A percentile compares a stretch with the other conserved stretches of the same genome.
Evolutionary conservation across 805 yeast genomes (phyloP).

Genomic region (Myxozyma mucilagina): DNA sequence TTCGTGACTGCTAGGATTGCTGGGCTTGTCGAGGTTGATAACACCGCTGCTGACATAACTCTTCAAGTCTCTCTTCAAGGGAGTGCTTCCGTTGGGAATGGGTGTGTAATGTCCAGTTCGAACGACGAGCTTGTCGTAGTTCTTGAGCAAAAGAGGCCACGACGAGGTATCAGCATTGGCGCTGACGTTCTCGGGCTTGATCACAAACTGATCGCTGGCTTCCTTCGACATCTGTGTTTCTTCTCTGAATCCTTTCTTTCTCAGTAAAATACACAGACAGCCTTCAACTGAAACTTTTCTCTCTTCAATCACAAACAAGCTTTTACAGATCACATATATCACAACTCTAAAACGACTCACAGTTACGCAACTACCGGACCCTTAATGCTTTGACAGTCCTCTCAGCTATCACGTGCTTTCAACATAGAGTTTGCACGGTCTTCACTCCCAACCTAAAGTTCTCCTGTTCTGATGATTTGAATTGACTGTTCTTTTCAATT

Average conservation of each 20-base stretch:
- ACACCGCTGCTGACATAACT: slow-evolving; percentile 92
- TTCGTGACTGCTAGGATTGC: slow-evolving; percentile 98
- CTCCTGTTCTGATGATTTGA: background rate
- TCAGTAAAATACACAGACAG: background rate
- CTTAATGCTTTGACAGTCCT: too few relatives aligned
- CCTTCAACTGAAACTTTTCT: too few relatives aligned
- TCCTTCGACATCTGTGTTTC: background rate
- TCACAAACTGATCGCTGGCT: slow-evolving; percentile 15
- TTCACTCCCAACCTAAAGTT: background rate
- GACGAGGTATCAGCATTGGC: slow-evolving; percentile 81
- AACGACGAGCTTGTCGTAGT: slow-evolving; percentile 89
- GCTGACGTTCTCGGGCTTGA: slow-evolving; percentile 31
- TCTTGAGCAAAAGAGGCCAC: slow-evolving; percentile 93
- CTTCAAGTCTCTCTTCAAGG: slow-evolving; percentile 89
- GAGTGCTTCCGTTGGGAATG: slow-evolving; percentile 70
- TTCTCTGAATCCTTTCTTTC: background rate
- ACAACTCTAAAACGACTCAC: too few relatives aligned
- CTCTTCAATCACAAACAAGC: too few relatives aligned
- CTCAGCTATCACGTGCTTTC: too few relatives aligned
- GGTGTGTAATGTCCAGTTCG: slow-evolving; percentile 92
- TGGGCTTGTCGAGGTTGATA: slow-evolving; percentile 95
- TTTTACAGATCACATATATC: too few relatives aligned
- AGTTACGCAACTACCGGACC: too few relatives aligned
- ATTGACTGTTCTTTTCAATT: background rate
- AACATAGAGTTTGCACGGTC: background rate